Base-by-base conservation (phyloP, 2,329 filamentous ascomycete species). In the Gliomastix tumulicola region DNA sequence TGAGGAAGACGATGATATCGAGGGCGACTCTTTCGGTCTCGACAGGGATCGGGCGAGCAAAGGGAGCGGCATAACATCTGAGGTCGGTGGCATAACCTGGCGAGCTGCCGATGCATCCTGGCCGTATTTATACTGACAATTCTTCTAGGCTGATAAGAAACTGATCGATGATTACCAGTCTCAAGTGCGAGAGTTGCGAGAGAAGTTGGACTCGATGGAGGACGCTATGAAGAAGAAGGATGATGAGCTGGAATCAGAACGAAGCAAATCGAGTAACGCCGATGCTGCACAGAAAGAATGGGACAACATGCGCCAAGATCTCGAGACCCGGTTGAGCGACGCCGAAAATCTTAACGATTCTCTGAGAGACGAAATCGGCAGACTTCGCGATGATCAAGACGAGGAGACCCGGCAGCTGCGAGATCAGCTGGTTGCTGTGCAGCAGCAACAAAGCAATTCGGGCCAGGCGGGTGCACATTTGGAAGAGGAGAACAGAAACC, bases 1-100 rank as follows among this genome's bases (percentile, higher is more conserved):
- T 2, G 92, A 98, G 58, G 92, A 97, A 55, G 89, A 94, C 46
- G 88, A 94, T 48, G 86, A 87, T 44, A 69, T 69, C 34, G 72
- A 82, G 37, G 76, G 71, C 37, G 77, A 81, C 51, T 71, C 76
- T 3, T 85, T 85, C 55, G 75, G 73, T 13, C 37, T 50, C 20
- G 44, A 41, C 23, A 49, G 49, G 18, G 62, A 46, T 40, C 47
- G 47, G 17, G 51, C 49, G 16, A 51, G 49, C 39, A 53, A 62
- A 32, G 49, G 51, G 25, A 59, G 50, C 36, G 53, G 46, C 6
- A 50, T 46, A 16, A 55, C 53, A 16, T 63, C 59, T 39, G 66
- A 70, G 53, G 66, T 70, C 47, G 40, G 59, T 49, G n/a, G 13
- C n/a, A 23, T 41, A n/a, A n/a, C n/a, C n/a, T n/a, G n/a, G n/a